Percentiles rank a stretch among this genome's conserved stretches.
These are phyloP conservation scores for Cubamyces sp. DNA, from an alignment of 768 basidiomycete species.

Conservation along the genomic window DNA sequence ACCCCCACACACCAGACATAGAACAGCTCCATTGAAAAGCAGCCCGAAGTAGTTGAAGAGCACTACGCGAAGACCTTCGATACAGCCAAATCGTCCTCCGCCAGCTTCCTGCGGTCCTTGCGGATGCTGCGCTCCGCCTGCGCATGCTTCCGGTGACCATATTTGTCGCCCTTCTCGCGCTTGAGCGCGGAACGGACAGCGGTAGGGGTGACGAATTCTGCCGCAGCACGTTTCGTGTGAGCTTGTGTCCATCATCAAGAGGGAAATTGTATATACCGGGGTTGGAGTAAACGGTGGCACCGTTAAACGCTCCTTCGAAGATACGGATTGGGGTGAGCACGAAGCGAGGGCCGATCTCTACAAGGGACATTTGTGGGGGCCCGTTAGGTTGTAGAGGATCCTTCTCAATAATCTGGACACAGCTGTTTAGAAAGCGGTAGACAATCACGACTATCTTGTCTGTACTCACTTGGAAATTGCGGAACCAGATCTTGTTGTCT, in stretches of 20 bases:
- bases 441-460: not conserved
- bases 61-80: slow-evolving; percentile 84
- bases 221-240: not conserved
- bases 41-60: not conserved
- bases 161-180: slow-evolving; percentile 78
- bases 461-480: slow-evolving; percentile 90
- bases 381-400: slow-evolving; percentile 88
- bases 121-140: slow-evolving; percentile 67
- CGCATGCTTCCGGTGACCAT: slow-evolving; percentile 79
- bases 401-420: slow-evolving; percentile 83
- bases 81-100: slow-evolving; percentile 82
- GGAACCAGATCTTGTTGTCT: slow-evolving; percentile 98
- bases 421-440: not conserved
- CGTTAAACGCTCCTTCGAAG: slow-evolving; percentile 96
- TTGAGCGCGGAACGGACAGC: slow-evolving; percentile 72
- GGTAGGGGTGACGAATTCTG: slow-evolving; percentile 93
- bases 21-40: not conserved
- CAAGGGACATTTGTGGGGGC: slow-evolving; percentile 82
- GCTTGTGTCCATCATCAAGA: not conserved
- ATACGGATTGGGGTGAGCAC: slow-evolving; percentile 97
- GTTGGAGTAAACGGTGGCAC: slow-evolving; percentile 95
- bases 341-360: slow-evolving; percentile 97
- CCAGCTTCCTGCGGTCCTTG: slow-evolving; percentile 62
- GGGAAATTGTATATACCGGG: slow-evolving; percentile 60
- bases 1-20: not conserved